These are phyloP conservation scores for Hippophae rhamnoides DNA, from an alignment of 306 rosid genomes.

Conservation along the genomic window DNA sequence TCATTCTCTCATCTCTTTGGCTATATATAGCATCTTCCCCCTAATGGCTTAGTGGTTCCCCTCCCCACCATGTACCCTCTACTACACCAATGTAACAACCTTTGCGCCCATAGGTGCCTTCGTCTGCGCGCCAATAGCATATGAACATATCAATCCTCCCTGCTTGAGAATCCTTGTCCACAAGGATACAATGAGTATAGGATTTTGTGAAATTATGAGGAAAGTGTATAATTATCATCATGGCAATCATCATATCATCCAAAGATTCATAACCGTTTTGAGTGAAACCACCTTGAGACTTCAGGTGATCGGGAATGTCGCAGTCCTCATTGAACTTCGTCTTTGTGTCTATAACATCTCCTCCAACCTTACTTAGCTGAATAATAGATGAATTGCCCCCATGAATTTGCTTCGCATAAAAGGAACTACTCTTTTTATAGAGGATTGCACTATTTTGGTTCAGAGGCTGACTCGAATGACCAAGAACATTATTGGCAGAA, in stretches of 20 bases:
- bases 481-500: conserved; percentile 17
- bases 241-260: conserved; percentile 42
- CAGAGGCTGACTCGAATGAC: conserved; percentile 26
- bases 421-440: neutral
- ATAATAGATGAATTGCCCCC: conserved; percentile 22
- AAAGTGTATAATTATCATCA: conserved; percentile 8
- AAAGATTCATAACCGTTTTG: conserved; percentile 28
- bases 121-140: too few relatives aligned
- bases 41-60: too few relatives aligned
- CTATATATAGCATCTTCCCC: too few relatives aligned
- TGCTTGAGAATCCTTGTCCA: too few relatives aligned
- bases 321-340: conserved; percentile 28
- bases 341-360: conserved; percentile 22
- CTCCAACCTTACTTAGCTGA: conserved; percentile 19
- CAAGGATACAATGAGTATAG: too few relatives aligned
- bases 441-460: conserved; percentile 31
- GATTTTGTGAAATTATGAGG: too few relatives aligned
- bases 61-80: too few relatives aligned
- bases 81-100: too few relatives aligned
- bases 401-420: neutral
- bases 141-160: too few relatives aligned
- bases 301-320: conserved; percentile 21
- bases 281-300: conserved; percentile 31
- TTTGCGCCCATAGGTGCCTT: too few relatives aligned
- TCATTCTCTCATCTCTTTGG: too few relatives aligned